Evolutionary conservation across 2,329 filamentous ascomycete genomes (phyloP).

Genomic region (Cucurbitaria berberidis): DNA sequence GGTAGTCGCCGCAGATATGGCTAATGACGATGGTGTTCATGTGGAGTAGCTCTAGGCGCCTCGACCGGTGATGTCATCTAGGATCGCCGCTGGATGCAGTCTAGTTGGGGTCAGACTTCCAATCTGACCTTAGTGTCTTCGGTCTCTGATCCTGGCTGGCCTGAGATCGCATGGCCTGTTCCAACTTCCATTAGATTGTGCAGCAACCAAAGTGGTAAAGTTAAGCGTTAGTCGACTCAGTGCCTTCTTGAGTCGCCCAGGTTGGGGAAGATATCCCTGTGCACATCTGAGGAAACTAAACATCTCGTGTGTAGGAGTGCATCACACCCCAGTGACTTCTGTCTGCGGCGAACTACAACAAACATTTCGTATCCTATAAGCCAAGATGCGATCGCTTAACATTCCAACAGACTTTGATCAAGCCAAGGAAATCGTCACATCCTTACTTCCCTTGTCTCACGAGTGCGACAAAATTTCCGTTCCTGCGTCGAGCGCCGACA

Average conservation of each 20-base stretch:
- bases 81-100: constrained; percentile 24
- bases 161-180: constrained; percentile 11
- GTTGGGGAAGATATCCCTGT: neutral
- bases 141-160: constrained; percentile 10
- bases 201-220: neutral
- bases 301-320: neutral
- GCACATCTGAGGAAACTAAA: neutral
- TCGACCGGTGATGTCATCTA: constrained; percentile 37
- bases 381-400: neutral
- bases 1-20: constrained; percentile 28
- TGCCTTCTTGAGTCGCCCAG: neutral
- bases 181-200: neutral
- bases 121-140: constrained; percentile 12
- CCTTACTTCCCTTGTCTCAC: no score
- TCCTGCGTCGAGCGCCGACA: no score
- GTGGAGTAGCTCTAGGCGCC: constrained; percentile 9
- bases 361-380: neutral
- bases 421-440: no score
- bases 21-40: constrained; percentile 35
- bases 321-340: neutral
- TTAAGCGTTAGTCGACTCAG: neutral
- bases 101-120: constrained; percentile 3
- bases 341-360: neutral
- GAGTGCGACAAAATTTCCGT: no score
- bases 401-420: no score